These are phyloP conservation scores for Pseudogymnoascus sp. DNA, from an alignment of 2,329 filamentous ascomycete species.

Conservation along the genomic window DNA sequence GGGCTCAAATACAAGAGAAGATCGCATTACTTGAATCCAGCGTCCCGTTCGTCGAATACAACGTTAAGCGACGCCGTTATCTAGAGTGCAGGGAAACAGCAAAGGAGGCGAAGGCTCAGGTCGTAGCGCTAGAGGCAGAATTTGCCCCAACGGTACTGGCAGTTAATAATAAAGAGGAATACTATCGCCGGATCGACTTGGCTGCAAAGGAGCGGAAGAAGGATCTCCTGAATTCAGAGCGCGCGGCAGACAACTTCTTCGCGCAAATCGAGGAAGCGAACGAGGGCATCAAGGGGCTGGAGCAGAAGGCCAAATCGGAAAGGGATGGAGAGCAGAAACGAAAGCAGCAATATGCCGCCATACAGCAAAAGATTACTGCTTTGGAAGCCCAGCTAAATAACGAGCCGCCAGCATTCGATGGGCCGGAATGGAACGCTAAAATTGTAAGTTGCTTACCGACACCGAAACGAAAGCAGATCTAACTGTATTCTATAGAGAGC, in stretches of 20 bases:
- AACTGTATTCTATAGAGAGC: slow-evolving; percentile 38
- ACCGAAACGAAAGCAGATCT: background rate
- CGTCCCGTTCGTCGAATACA: slow-evolving; percentile 58
- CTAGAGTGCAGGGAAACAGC: slow-evolving; percentile 46
- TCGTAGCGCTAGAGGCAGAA: slow-evolving; percentile 50
- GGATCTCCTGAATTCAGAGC: slow-evolving; percentile 46
- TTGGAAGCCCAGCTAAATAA: slow-evolving; percentile 57
- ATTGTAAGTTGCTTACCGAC: slow-evolving; percentile 45
- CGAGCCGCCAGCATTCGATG: slow-evolving; percentile 58
- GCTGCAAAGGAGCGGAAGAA: slow-evolving; percentile 47
- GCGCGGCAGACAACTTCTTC: slow-evolving; percentile 37
- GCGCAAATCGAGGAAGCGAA: slow-evolving; percentile 34
- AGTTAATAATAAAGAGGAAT: slow-evolving; percentile 61
- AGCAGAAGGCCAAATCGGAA: slow-evolving; percentile 40
- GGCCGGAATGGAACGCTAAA: slow-evolving; percentile 60
- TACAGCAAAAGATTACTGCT: slow-evolving; percentile 49
- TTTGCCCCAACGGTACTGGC: slow-evolving; percentile 61
- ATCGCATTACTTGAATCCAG: slow-evolving; percentile 57
- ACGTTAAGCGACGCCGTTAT: slow-evolving; percentile 40
- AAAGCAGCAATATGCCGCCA: slow-evolving; percentile 40
- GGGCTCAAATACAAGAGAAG: slow-evolving; percentile 56
- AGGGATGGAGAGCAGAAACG: slow-evolving; percentile 38
- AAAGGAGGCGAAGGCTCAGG: slow-evolving; percentile 45
- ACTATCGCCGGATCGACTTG: slow-evolving; percentile 47
- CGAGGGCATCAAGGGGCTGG: slow-evolving; percentile 25